These are phyloP conservation scores for Syzygium syzygioides DNA, from an alignment of 441 rosid genomes.

Conservation along the genomic window DNA sequence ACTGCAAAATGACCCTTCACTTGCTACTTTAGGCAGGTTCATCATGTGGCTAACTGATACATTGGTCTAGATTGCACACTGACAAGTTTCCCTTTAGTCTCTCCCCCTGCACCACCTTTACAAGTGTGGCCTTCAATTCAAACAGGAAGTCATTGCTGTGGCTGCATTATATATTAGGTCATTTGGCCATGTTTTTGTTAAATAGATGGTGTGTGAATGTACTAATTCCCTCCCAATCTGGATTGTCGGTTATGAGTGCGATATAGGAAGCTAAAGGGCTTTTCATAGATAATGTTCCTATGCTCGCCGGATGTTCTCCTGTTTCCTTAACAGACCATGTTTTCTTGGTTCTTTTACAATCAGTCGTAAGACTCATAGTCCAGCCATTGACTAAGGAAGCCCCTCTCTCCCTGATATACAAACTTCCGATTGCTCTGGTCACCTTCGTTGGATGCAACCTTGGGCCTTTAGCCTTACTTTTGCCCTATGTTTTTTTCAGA, in stretches of 20 bases:
- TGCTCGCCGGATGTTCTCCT: neutral
- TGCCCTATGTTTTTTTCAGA: neutral
- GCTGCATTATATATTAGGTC: neutral
- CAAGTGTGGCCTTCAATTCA: neutral
- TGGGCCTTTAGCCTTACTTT: neutral
- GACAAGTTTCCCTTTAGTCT: neutral
- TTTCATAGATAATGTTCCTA: neutral
- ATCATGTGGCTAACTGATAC: neutral
- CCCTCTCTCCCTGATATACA: neutral
- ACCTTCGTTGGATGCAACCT: neutral
- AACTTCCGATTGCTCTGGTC: neutral
- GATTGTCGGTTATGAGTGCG: neutral
- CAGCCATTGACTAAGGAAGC: neutral
- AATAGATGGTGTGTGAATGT: neutral
- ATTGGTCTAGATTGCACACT: neutral
- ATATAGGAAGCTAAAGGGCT: neutral
- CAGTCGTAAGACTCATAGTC: neutral
- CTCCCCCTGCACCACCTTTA: neutral
- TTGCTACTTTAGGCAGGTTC: neutral
- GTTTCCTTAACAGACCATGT: neutral
- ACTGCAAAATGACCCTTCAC: neutral
- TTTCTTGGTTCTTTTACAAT: neutral
- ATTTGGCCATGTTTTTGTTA: neutral
- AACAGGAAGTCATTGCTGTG: neutral
- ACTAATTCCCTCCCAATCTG: neutral